phyloP scores from a whole-genome alignment of 179 eudicot species.

The Dionaea muscipula region DNA sequence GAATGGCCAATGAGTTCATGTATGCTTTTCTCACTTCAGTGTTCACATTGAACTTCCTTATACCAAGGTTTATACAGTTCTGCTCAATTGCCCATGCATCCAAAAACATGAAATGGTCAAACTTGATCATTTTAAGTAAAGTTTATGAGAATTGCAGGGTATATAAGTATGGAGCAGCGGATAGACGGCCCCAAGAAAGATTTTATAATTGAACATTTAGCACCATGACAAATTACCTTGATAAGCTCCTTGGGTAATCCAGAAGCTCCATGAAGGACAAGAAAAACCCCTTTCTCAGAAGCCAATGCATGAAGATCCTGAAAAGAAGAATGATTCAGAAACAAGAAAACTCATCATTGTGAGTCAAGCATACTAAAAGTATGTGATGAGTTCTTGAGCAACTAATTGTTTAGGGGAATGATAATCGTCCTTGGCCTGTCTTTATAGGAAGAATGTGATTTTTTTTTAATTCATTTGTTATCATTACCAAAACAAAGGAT shows the following conservation, averaged over 20 bases:
- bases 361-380: no score
- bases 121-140: not conserved
- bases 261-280: slow-evolving; percentile 97
- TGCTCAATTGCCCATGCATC: slow-evolving; percentile 14
- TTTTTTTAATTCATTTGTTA: no score
- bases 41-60: slow-evolving; percentile 92
- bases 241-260: slow-evolving; percentile 65
- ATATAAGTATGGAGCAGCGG: not conserved
- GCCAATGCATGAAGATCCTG: slow-evolving; percentile 62
- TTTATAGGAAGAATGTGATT: no score
- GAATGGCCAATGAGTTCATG: slow-evolving; percentile 55
- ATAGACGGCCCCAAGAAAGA: no score
- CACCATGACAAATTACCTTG: slow-evolving; percentile 33
- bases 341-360: not conserved
- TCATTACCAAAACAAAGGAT: no score
- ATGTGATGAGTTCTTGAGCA: no score
- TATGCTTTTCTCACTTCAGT: slow-evolving; percentile 89
- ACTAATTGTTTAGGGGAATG: no score
- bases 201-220: not conserved
- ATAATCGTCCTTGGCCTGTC: no score
- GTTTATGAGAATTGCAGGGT: not conserved
- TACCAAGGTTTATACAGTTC: slow-evolving; percentile 77
- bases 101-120: not conserved
- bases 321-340: not conserved
- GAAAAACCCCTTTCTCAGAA: slow-evolving; percentile 56